Evolutionary conservation across 1,139 yeast species (phyloP), one percentile per base, ranked within the genome.

Genomic region (Candida sp.): DNA sequence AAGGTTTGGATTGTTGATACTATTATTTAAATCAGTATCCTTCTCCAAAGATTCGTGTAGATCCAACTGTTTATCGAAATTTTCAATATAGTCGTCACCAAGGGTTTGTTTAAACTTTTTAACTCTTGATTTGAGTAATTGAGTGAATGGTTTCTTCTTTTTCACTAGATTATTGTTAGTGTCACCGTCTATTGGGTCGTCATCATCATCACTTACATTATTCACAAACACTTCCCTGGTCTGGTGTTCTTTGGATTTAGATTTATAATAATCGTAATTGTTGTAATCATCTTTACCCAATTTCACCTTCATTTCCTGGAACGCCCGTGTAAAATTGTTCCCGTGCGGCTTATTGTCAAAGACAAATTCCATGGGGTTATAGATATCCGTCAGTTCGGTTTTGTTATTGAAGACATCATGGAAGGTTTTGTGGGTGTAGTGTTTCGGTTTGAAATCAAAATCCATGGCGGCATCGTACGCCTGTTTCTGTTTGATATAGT

Each of bases 291-390:
- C 65, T 46, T 62, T 64, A 4, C 67, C 68, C 40, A 69, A 49
- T 43, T 60, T 63, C 5, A 55, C 55, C 41, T 61, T 67, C 23
- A 71, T 49, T 21, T 55, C 56, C 45, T 59, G 60, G 37, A 69
- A 57, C 1, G 68, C 70, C 38, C 54, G 52, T 37, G 58, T 56
- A 23, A 69, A 47, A 35, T 61, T 60, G 21, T 49, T 52, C 21
- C 52, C 52, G 34, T 50, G 49, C 7, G 49, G 61, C 2, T 60
- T 57, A 32, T 56, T 63, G 34, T 67, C 67, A 51, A 73, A 73
- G 5, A 73, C 77, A 35, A 57, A 51, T 46, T 71, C 76, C 56
- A 70, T 69, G 4, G 78, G 78, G 45, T 70, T 71, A 45, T 67
- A 68, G 41, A 60, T 61, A 33, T 60, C 64, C 27, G 55, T 50